Percentiles rank a stretch among this genome's conserved stretches.
phyloP scores from a whole-genome alignment of 441 rosid genomes.

The Daphne laureola region DNA sequence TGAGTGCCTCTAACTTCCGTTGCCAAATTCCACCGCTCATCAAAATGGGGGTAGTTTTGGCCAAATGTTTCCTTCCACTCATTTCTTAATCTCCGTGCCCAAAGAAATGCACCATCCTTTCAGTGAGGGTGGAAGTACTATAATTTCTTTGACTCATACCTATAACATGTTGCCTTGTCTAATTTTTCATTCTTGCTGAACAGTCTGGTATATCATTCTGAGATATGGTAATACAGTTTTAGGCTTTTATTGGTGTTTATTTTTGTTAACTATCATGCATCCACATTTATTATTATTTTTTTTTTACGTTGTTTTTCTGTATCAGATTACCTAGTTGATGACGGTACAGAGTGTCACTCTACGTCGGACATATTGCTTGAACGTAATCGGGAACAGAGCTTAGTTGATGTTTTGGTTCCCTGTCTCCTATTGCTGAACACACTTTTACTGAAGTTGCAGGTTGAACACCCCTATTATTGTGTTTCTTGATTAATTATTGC shows the following conservation, averaged over 20 bases:
- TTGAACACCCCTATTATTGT: slow-evolving; percentile 21
- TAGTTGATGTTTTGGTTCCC: slow-evolving; percentile 86
- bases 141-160: too few relatives aligned
- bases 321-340: slow-evolving; percentile 97
- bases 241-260: not conserved
- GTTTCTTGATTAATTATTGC: not conserved
- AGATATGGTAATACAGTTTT: not conserved
- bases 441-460: slow-evolving; percentile 81
- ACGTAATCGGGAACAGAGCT: slow-evolving; percentile 92
- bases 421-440: slow-evolving; percentile 65
- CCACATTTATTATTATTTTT: slow-evolving; percentile 12
- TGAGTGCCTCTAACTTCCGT: too few relatives aligned
- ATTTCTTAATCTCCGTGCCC: too few relatives aligned
- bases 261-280: slow-evolving; percentile 6
- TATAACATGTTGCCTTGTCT: slow-evolving; percentile 4
- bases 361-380: slow-evolving; percentile 90
- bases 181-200: slow-evolving; percentile 1
- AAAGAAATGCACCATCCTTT: too few relatives aligned
- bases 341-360: slow-evolving; percentile 92
- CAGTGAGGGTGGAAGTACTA: too few relatives aligned
- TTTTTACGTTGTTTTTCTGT: slow-evolving; percentile 14
- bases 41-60: too few relatives aligned
- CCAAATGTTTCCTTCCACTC: too few relatives aligned
- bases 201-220: not conserved
- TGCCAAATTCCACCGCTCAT: too few relatives aligned